Base-by-base conservation (phyloP, 306 rosid species). In the Cyclanthera cordifolia region DNA sequence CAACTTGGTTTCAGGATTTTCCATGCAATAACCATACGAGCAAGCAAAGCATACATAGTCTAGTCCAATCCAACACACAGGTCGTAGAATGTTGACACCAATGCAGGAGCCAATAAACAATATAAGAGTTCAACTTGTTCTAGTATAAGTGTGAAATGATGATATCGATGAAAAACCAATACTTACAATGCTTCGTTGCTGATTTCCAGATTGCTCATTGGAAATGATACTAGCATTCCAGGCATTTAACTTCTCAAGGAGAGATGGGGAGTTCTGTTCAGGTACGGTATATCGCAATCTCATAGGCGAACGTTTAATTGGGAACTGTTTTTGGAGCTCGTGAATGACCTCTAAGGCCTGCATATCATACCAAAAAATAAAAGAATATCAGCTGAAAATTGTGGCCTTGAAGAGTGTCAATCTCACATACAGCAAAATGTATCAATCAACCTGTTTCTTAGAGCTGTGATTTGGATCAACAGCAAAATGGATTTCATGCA, bases 331-430 rank as follows among this genome's bases (percentile, higher is more conserved):
- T 54, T 89, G 96, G 74, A 93, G 98, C 79, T 93, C 98, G n/a
- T 93, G 98, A 76, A 93, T 87, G 53, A 89, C 84, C 79, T 93
- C 98, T 41, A 89, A 74, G 14, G 98, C 98, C 98, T 93, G 80
- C 54, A 81, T 8, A 78, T 47, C 66, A 83, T 27, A 41, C 28
- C n/a, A n/a, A n/a, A 53, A 55, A 52, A 37, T 0, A 37, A n/a
- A n/a, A n/a, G n/a, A n/a, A n/a, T n/a, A 72, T 56, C 51, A 69
- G 28, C 68, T 2, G 41, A 53, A 8, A 17, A 28, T 54, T 37
- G 72, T 5, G 23, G 59, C 64, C 37, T 61, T 32, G 58, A 63
- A 63, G 52, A 45, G 19, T 2, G 46, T 20, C 14, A 20, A 50
- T 52, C 63, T 5, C 8, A n/a, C 14, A 8, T 6, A 12, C 67